Evolutionary conservation across 2,329 filamentous ascomycete genomes (phyloP).

Genomic region (Neofusicoccum umdonicola): DNA sequence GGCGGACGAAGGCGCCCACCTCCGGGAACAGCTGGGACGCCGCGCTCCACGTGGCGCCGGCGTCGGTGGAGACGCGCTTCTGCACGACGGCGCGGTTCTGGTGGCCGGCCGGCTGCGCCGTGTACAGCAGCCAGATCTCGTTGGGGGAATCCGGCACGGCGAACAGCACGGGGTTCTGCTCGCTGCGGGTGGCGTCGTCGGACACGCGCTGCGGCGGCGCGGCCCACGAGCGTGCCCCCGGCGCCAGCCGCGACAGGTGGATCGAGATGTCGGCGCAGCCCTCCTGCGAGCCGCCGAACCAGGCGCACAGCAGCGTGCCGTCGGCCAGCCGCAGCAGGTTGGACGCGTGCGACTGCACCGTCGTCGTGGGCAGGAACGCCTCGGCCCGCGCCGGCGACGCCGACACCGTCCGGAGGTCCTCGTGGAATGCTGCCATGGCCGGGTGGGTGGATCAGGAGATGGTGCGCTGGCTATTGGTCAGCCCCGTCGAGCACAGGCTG

Average conservation of each 20-base stretch:
- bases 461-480: neutral
- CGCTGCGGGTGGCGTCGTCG: slow-evolving; percentile 40
- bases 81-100: slow-evolving; percentile 44
- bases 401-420: slow-evolving; percentile 13
- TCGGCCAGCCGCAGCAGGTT: slow-evolving; percentile 44
- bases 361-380: slow-evolving; percentile 38
- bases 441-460: neutral
- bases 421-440: slow-evolving; percentile 13
- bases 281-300: slow-evolving; percentile 49
- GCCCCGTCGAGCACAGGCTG: too few relatives aligned
- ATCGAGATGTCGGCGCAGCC: slow-evolving; percentile 47
- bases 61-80: slow-evolving; percentile 36
- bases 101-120: slow-evolving; percentile 46
- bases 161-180: slow-evolving; percentile 48
- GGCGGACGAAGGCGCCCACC: slow-evolving; percentile 43
- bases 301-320: slow-evolving; percentile 43
- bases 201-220: slow-evolving; percentile 36
- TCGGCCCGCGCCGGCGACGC: slow-evolving; percentile 15
- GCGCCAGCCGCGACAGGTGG: slow-evolving; percentile 39
- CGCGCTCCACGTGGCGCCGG: slow-evolving; percentile 39
- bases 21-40: slow-evolving; percentile 33
- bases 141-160: slow-evolving; percentile 30
- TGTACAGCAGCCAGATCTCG: slow-evolving; percentile 45
- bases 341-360: slow-evolving; percentile 47
- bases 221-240: slow-evolving; percentile 32